Percentiles rank a stretch among this genome's conserved stretches.
phyloP scores from a whole-genome alignment of 2,329 filamentous ascomycete species.

The Tolypocladium album region DNA sequence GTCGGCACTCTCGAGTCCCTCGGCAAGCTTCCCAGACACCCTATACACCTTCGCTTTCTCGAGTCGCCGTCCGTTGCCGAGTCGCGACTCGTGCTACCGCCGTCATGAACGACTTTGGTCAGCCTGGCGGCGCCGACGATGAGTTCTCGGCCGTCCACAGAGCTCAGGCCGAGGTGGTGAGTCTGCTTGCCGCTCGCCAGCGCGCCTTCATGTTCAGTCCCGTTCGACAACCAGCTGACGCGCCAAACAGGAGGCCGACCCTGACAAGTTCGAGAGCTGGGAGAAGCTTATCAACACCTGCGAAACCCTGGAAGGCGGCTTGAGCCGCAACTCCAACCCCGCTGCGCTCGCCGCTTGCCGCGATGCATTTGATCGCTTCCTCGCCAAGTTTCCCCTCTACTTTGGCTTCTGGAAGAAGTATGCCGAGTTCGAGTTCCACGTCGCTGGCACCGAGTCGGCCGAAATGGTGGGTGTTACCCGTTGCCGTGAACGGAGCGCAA shows the following conservation, averaged over 20 bases:
- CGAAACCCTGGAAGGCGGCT: constrained; percentile 78
- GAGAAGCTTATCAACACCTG: constrained; percentile 80
- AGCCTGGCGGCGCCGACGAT: constrained; percentile 65
- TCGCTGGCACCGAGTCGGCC: constrained; percentile 90
- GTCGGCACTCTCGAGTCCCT: background rate
- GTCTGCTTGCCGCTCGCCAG: constrained; percentile 5
- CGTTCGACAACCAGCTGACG: background rate
- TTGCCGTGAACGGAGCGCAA: background rate
- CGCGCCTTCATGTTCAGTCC: background rate
- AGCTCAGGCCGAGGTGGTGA: constrained; percentile 66
- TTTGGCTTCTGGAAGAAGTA: constrained; percentile 99
- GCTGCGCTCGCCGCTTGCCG: constrained; percentile 82
- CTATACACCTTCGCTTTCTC: background rate
- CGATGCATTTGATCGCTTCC: constrained; percentile 82
- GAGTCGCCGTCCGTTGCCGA: background rate
- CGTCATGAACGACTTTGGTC: constrained; percentile 58
- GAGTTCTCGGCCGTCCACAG: constrained; percentile 75
- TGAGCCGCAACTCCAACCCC: constrained; percentile 94
- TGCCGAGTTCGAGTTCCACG: constrained; percentile 93
- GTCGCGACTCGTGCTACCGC: constrained; percentile 2
- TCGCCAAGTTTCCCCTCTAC: constrained; percentile 86
- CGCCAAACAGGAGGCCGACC: constrained; percentile 46
- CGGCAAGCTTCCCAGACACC: background rate
- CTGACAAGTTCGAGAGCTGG: constrained; percentile 91
- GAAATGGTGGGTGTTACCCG: constrained; percentile 64